Percentiles rank a stretch among this genome's conserved stretches.
phyloP scores from a whole-genome alignment of 2,329 filamentous ascomycete genomes.

The Byssothecium circinans region DNA sequence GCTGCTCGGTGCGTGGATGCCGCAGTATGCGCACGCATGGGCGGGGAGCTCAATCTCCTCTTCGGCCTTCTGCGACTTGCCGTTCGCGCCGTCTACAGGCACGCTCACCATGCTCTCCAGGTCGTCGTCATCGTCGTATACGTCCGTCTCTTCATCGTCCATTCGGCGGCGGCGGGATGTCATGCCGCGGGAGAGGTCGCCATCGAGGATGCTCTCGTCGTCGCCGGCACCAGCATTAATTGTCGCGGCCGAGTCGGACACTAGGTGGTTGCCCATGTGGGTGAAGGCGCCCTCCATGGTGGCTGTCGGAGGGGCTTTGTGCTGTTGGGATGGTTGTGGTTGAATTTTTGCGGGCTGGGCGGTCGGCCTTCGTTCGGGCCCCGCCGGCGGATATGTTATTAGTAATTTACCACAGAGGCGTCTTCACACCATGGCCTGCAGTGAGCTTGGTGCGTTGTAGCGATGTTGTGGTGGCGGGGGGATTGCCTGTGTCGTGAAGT shows the following conservation, averaged over 20 bases:
- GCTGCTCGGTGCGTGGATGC: slow-evolving; percentile 91
- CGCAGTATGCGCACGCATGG: slow-evolving; percentile 98
- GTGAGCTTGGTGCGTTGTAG: slow-evolving; percentile 19
- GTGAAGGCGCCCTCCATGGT: slow-evolving; percentile 85
- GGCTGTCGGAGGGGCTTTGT: slow-evolving; percentile 10
- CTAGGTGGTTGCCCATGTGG: slow-evolving; percentile 81
- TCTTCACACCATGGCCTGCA: slow-evolving; percentile 32
- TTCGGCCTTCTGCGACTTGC: slow-evolving; percentile 59
- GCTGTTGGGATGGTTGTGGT: background rate
- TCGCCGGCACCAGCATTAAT: slow-evolving; percentile 89
- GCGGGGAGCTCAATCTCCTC: slow-evolving; percentile 83
- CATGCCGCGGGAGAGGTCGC: slow-evolving; percentile 60
- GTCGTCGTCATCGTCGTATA: slow-evolving; percentile 78
- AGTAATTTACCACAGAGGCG: slow-evolving; percentile 1
- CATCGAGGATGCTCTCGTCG: slow-evolving; percentile 81
- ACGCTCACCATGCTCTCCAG: slow-evolving; percentile 75
- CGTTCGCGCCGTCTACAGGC: slow-evolving; percentile 73
- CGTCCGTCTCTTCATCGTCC: slow-evolving; percentile 85
- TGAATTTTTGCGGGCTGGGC: slow-evolving; percentile 4
- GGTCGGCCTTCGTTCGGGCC: background rate
- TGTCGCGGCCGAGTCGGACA: slow-evolving; percentile 79
- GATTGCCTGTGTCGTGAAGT: too few species aligned
- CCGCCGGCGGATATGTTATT: slow-evolving; percentile 3
- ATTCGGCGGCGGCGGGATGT: slow-evolving; percentile 61
- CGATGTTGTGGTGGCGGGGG: slow-evolving; percentile 23